Percentiles rank a stretch among this genome's conserved stretches.
These are phyloP conservation scores for Diaporthe humulicola DNA, from an alignment of 2,329 filamentous ascomycete genomes.

Conservation along the genomic window DNA sequence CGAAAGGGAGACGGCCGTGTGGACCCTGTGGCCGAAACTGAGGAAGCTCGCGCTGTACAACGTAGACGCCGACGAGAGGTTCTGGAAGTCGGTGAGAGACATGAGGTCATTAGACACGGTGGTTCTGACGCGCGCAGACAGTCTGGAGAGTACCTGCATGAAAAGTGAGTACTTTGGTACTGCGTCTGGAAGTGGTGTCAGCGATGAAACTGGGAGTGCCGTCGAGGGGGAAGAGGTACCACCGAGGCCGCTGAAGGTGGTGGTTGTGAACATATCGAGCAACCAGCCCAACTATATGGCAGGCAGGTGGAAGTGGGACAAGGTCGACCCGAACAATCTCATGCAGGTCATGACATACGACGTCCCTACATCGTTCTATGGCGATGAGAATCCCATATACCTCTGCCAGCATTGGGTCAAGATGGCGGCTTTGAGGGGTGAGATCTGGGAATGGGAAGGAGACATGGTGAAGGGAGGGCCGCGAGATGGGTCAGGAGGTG, in stretches of 20 bases:
- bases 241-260: conserved; percentile 45
- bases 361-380: conserved; percentile 55
- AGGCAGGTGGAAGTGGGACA: conserved; percentile 47
- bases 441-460: conserved; percentile 52
- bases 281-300: conserved; percentile 44
- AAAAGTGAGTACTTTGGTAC: conserved; percentile 57
- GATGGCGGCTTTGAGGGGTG: conserved; percentile 55
- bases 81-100: conserved; percentile 55
- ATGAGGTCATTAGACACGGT: conserved; percentile 55
- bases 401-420: conserved; percentile 58
- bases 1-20: conserved; percentile 51
- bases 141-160: conserved; percentile 50
- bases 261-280: conserved; percentile 49
- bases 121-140: conserved; percentile 56
- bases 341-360: conserved; percentile 56
- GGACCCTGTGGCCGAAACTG: conserved; percentile 59
- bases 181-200: not conserved
- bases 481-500: not conserved
- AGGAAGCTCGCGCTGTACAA: conserved; percentile 59
- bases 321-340: conserved; percentile 50
- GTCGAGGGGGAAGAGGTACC: conserved; percentile 41
- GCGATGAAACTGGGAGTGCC: not conserved
- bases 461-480: not conserved
- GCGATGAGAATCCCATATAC: conserved; percentile 52
- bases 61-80: conserved; percentile 51